These are phyloP conservation scores for Bjerkandera adusta DNA, from an alignment of 1,284 basidiomycete species.

Conservation along the genomic window DNA sequence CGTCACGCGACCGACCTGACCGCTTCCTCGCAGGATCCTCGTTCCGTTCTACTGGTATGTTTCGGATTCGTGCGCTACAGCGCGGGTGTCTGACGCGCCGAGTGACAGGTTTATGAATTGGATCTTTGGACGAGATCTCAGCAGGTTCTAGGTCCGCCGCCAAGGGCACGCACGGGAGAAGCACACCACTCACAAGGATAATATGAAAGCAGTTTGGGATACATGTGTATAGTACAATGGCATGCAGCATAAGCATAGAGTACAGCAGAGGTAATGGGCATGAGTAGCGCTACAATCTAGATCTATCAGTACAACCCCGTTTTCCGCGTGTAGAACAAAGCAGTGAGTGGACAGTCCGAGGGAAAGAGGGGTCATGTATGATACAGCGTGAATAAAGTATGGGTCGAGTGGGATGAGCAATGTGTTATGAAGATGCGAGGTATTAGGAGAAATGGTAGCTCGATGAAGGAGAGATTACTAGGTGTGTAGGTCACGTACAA, in stretches of 20 bases:
- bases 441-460: too few species aligned
- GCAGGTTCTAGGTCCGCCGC: conserved; percentile 67
- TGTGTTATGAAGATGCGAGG: background rate
- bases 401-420: too few species aligned
- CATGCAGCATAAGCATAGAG: background rate
- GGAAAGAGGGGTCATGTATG: too few species aligned
- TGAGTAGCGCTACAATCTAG: too few species aligned
- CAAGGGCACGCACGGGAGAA: too few species aligned
- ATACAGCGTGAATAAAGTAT: too few species aligned
- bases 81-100: conserved; percentile 7
- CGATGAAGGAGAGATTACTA: too few species aligned
- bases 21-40: conserved; percentile 48
- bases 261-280: background rate
- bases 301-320: background rate
- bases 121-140: conserved; percentile 82
- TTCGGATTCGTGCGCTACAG: background rate
- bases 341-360: too few species aligned
- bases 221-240: background rate
- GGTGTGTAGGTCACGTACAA: too few species aligned
- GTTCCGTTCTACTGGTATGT: conserved; percentile 71
- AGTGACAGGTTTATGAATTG: conserved; percentile 55
- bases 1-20: too few species aligned
- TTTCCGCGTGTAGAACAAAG: too few species aligned
- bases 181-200: too few species aligned
- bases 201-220: background rate